Base-by-base conservation (phyloP, 768 basidiomycete species). In the Megacollybia marginata region DNA sequence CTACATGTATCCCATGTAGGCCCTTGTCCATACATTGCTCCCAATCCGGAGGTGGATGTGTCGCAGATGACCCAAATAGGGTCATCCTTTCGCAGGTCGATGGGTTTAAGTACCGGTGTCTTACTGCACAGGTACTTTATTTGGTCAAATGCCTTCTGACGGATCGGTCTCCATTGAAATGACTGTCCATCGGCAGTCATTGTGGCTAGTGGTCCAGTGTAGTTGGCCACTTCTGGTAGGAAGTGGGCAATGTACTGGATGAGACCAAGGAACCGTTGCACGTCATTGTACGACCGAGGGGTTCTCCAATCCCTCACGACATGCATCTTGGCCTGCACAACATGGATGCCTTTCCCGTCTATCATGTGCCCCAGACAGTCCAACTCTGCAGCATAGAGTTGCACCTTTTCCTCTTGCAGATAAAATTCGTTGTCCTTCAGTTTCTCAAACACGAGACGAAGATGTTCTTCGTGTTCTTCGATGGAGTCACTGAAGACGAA, bases 291-390 rank as follows among this genome's bases (percentile, higher is more conserved):
- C 4, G 33, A 45, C 5, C 53, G 13, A 1, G 60, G 63, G 1
- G 48, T 52, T 18, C 48, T 35, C 65, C 64, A 68, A 2, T 60
- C 44, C 0, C 56, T n/a, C 5, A 68, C 54, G 10, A 46, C 28
- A 4, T 34, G 48, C 49, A 68, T 49, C 8, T 40, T 40, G 2
- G 13, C 38, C 18, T 15, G 4, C 15, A 15, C 8, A 18, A 13
- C 13, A 8, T 62, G 58, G 1, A 69, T 48, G 0, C 67, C 66
- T 0, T 52, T 18, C n/a, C 65, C 59, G 47, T 67, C 62, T 4
- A 69, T 60, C 0, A 60, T 12, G 33, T 66, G 68, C 0, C 68
- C 67, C 0, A 69, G 54, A n/a, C 57, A 59, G 31, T 67, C 59
- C 53, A 68, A 47, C 2, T 34, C 4, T 11, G 28, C 38, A 1